Evolutionary conservation across 495 filamentous ascomycete species (phyloP).

Genomic region (Aspergillus mulundensis): DNA sequence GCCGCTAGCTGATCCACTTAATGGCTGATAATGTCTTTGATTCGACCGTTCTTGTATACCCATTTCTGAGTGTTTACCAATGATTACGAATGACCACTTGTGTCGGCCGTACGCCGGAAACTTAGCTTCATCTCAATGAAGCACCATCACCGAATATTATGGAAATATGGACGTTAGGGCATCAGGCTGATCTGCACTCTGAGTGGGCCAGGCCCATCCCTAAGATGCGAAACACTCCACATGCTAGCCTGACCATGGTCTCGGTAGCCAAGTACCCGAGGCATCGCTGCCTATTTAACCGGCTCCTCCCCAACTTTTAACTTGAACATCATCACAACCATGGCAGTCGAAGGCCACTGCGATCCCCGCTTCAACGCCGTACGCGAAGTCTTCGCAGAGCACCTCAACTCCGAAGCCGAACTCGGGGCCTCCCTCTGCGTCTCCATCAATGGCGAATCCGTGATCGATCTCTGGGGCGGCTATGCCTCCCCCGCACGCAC

Average conservation of each 20-base stretch:
- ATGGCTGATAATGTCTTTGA: too few relatives aligned
- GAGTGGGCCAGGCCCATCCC: background rate
- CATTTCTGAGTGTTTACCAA: too few relatives aligned
- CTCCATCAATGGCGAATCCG: slow-evolving; percentile 37
- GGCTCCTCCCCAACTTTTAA: background rate
- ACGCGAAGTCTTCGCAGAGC: slow-evolving; percentile 26
- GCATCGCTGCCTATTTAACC: background rate
- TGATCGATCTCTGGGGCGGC: slow-evolving; percentile 48
- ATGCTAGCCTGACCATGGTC: background rate
- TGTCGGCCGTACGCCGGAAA: too few relatives aligned
- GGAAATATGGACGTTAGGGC: too few relatives aligned
- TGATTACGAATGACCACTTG: too few relatives aligned
- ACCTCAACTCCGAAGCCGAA: slow-evolving; percentile 30
- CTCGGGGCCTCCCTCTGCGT: slow-evolving; percentile 41
- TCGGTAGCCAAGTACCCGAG: background rate
- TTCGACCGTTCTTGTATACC: too few relatives aligned
- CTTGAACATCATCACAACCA: slow-evolving; percentile 9
- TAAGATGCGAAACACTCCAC: background rate
- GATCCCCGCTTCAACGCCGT: slow-evolving; percentile 34
- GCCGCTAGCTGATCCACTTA: too few relatives aligned
- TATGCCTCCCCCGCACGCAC: slow-evolving; percentile 24
- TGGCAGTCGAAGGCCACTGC: slow-evolving; percentile 34
- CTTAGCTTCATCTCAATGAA: too few relatives aligned
- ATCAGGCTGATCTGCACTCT: background rate
- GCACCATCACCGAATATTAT: too few relatives aligned